phyloP scores from a whole-genome alignment of 805 yeast species.

The Candida patagonica region DNA sequence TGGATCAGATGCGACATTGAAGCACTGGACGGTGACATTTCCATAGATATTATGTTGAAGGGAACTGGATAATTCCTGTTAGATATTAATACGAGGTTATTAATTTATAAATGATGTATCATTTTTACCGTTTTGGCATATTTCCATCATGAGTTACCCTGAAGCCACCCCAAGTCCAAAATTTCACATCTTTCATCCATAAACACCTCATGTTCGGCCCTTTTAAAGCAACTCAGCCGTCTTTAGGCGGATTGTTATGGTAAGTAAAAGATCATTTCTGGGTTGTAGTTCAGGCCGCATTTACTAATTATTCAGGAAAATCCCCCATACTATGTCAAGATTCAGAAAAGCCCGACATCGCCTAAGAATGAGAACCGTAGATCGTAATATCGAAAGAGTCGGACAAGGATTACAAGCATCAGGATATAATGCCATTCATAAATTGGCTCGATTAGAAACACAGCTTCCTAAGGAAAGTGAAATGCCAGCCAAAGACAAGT shows the following conservation, averaged over 20 bases:
- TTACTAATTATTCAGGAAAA: conserved; percentile 56
- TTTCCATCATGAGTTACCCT: no score
- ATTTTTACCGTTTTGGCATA: background rate
- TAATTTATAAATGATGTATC: background rate
- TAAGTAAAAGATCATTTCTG: conserved; percentile 23
- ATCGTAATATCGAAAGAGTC: conserved; percentile 60
- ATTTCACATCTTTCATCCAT: no score
- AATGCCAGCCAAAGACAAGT: conserved; percentile 77
- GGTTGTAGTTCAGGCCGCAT: no score
- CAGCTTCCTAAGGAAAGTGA: conserved; percentile 68
- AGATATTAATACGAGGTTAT: background rate
- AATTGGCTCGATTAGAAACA: conserved; percentile 31
- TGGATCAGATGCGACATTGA: conserved; percentile 77
- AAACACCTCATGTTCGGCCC: conserved; percentile 57
- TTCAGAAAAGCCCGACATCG: conserved; percentile 80
- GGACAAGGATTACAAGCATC: conserved; percentile 38
- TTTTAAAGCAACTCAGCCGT: conserved; percentile 48
- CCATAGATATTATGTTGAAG: background rate
- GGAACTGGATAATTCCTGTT: background rate
- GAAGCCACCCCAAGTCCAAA: no score
- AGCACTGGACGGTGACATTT: conserved; percentile 48
- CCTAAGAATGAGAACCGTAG: conserved; percentile 73
- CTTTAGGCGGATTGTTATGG: conserved; percentile 72
- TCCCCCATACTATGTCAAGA: conserved; percentile 68
- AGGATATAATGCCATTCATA: conserved; percentile 26